Base-by-base conservation (phyloP, 2,329 filamentous ascomycete species). In the Arthrinium phaeospermum region DNA sequence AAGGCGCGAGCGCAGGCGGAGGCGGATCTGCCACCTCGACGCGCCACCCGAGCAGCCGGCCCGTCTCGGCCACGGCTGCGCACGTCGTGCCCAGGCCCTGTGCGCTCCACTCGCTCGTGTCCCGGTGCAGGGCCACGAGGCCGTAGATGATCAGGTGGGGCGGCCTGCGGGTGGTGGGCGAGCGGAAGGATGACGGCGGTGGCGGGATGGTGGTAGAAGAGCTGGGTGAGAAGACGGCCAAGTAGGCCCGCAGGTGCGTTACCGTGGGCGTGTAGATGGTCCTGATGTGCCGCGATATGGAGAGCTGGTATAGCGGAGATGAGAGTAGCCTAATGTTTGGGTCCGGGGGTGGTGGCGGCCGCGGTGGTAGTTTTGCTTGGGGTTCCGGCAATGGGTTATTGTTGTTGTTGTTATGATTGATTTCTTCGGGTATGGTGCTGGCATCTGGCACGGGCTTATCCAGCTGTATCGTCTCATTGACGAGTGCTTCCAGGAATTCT, bases 251-350 rank as follows among this genome's bases (percentile, higher is more conserved):
- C 8, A 98, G 88, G 80, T 93, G 91, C 30, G 93, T 91, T 71
- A 96, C 87, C 2, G 92, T 94, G 0, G 94, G 91, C 71, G 91
- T 89, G 82, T 97, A 98, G 47, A 90, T 84, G 12, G 95, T 81
- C 71, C 89, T 90, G 74, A 97, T 88, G 77, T 91, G 90, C 44
- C 90, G 89, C 10, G 94, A 92, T 4, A 89, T 87, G 67, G 91
- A 89, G 41, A 95, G 85, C 74, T 94, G 88, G 71, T 91, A 88
- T 19, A 98, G 88, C 0, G 93, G 91, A 41, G 91, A 89, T 22
- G 86, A 84, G 8, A 94, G 82, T 10, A 94, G 83, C n/a, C 72
- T 67, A 47, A 49, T 73, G 49, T 74, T 76, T 46, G 76, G 72
- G 27, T 71, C 72, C 45, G 75, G 73, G 69, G 24, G 22, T 27